Conservation (phyloP, 768 basidiomycete genomes). For the Tulasnella calospora region DNA sequence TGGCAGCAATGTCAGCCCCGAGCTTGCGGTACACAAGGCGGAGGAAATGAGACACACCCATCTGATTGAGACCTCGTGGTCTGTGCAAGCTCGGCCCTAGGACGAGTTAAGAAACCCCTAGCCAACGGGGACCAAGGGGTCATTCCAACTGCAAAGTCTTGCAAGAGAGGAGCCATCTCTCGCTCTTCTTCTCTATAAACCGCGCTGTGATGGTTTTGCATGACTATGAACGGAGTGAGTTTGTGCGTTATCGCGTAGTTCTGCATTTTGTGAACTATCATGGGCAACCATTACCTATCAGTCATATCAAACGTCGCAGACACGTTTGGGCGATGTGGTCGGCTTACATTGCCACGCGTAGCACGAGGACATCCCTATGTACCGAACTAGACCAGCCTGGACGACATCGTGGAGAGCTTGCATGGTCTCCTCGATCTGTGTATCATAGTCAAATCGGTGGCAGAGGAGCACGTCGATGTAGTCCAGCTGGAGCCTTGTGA, state of each 20-base stretch:
- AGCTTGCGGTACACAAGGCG: neutral
- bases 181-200: neutral
- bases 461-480: too few species aligned
- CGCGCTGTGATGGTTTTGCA: conserved; percentile 14
- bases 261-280: conserved; percentile 52
- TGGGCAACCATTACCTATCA: too few species aligned
- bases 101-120: conserved; percentile 30
- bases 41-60: neutral
- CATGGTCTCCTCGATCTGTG: too few species aligned
- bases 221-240: conserved; percentile 15
- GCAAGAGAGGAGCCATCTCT: neutral
- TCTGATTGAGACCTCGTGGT: neutral
- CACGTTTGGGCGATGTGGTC: neutral
- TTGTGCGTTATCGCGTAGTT: conserved; percentile 29
- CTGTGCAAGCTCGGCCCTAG: conserved; percentile 1
- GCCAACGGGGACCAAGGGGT: conserved; percentile 34
- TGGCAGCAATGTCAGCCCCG: too few species aligned
- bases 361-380: conserved; percentile 54
- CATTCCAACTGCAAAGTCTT: conserved; percentile 30
- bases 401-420: conserved; percentile 34
- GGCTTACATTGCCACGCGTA: conserved; percentile 51
- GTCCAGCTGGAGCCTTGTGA: too few species aligned
- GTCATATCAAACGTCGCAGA: neutral
- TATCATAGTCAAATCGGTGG: conserved; percentile 40
- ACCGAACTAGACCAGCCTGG: conserved; percentile 56